Percentiles rank a stretch among this genome's conserved stretches.
Conservation (phyloP, 352 stramenopile genomes). For the Pythium dissimile region DNA sequence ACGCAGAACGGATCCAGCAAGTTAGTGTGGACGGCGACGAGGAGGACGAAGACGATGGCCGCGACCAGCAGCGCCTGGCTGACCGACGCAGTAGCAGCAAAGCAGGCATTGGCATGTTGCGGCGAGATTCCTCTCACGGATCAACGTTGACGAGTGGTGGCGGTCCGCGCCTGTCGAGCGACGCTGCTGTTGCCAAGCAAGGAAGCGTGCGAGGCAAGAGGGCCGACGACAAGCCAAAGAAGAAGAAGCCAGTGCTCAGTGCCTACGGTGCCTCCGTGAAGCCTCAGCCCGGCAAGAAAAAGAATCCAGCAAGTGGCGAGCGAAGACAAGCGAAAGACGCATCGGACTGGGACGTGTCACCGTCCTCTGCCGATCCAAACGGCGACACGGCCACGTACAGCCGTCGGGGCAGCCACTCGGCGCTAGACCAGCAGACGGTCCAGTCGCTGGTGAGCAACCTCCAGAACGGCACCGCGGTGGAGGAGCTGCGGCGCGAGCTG, state of each 20-base stretch:
- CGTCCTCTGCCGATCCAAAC: slow-evolving; percentile 21
- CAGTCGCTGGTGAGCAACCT: slow-evolving; percentile 73
- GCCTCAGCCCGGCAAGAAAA: slow-evolving; percentile 30
- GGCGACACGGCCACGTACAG: slow-evolving; percentile 2
- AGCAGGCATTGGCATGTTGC: slow-evolving; percentile 1
- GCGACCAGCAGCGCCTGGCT: slow-evolving; percentile 25
- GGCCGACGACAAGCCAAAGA: slow-evolving; percentile 2
- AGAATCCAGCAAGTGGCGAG: slow-evolving; percentile 19
- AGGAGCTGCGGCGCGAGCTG: slow-evolving; percentile 63
- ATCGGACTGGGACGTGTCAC: slow-evolving; percentile 21
- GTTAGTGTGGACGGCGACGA: slow-evolving; percentile 41
- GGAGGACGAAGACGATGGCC: slow-evolving; percentile 31
- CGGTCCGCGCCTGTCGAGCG: slow-evolving; percentile 2
- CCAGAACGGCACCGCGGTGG: slow-evolving; percentile 57
- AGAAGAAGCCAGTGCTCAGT: slow-evolving; percentile 39
- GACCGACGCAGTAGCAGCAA: neutral
- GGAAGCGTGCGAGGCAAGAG: slow-evolving; percentile 5
- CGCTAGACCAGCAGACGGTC: slow-evolving; percentile 52
- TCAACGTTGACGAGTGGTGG: neutral
- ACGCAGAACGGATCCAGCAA: slow-evolving; percentile 53
- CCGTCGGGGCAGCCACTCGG: slow-evolving; percentile 22
- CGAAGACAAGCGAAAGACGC: slow-evolving; percentile 19
- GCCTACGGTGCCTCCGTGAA: slow-evolving; percentile 39
- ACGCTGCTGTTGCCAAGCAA: slow-evolving; percentile 11
- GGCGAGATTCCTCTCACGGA: slow-evolving; percentile 8